phyloP scores from a whole-genome alignment of 2,329 filamentous ascomycete genomes.

The Fusarium miscanthi region DNA sequence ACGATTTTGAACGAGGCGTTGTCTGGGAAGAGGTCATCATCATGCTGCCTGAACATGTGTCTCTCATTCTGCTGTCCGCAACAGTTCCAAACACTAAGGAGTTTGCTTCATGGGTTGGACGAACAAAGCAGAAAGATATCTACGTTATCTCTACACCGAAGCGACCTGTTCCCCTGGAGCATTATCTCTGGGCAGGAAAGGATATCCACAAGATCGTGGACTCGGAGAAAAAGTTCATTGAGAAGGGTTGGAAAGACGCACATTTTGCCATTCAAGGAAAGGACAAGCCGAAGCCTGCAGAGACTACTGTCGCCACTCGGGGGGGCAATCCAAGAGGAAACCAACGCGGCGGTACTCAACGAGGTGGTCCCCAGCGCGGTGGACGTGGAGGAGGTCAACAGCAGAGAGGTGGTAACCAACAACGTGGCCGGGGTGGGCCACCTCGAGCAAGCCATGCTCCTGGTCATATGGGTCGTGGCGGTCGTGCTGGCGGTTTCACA shows the following conservation, averaged over 20 bases:
- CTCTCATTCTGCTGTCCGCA: slow-evolving; percentile 91
- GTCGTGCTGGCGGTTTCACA: slow-evolving; percentile 85
- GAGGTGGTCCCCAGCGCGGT: slow-evolving; percentile 58
- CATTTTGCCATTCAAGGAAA: slow-evolving; percentile 84
- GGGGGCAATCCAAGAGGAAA: slow-evolving; percentile 53
- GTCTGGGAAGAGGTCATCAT: slow-evolving; percentile 99
- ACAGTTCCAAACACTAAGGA: slow-evolving; percentile 98
- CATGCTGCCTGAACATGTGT: slow-evolving; percentile 97
- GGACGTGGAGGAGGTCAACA: slow-evolving; percentile 62
- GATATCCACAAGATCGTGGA: slow-evolving; percentile 95
- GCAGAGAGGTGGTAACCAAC: slow-evolving; percentile 59
- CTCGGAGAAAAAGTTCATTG: slow-evolving; percentile 89
- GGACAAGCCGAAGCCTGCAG: slow-evolving; percentile 73
- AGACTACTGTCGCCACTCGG: slow-evolving; percentile 50
- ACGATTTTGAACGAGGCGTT: slow-evolving; percentile 93
- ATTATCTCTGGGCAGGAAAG: slow-evolving; percentile 96
- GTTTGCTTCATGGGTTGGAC: slow-evolving; percentile 97
- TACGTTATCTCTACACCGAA: slow-evolving; percentile 99
- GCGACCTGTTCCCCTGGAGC: slow-evolving; percentile 91
- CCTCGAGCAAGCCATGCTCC: slow-evolving; percentile 70
- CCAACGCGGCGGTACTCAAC: slow-evolving; percentile 48
- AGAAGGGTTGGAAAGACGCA: slow-evolving; percentile 94
- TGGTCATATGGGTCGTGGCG: slow-evolving; percentile 91
- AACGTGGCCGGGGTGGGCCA: slow-evolving; percentile 63
- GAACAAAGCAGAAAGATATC: slow-evolving; percentile 98